Base-by-base conservation (phyloP, 2,329 filamentous ascomycete species). In the Alternaria burnsii region DNA sequence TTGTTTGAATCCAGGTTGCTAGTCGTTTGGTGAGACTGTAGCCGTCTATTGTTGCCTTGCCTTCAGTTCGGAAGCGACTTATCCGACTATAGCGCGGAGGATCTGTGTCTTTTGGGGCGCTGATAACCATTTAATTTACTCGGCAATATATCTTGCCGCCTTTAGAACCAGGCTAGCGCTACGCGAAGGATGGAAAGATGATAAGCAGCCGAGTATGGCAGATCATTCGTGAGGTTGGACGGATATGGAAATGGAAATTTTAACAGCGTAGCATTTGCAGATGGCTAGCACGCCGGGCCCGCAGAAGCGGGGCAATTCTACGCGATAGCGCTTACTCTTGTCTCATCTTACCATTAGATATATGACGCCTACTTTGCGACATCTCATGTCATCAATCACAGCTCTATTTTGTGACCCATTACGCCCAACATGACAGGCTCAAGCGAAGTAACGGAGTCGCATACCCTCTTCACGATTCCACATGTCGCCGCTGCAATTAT, bases 401-500 rank as follows among this genome's bases (percentile, higher is more conserved):
- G 12, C 22, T 34, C 34, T 41, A 24, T 20, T 36, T 40, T 14
- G 18, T 26, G 5, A 48, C 9, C 32, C 12, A 10, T 18, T 8
- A 18, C 18, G 26, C 4, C 14, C 50, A 58, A 20, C 12, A 58
- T 58, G 55, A 28, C 32, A 46, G 55, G 26, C 32, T 7, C 32
- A 34, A 38, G 24, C 24, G 32, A 58, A n/a, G 32, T 18, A 30
- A 18, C 42, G 4, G 50, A 52, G 20, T 41, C 14, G n/a, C 40
- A 47, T 20, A 11, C 9, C 24, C 14, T 51, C 16, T 32, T 56
- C 14, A 59, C 58, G 7, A 26, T 59, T 24, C 41, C 52, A 16
- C 58, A 56, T 16, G 4, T 56, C 30, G 46, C 44, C 14, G 55
- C 57, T 20, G 60, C 59, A n/a, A 47, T 65, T 2, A n/a, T 67